Evolutionary conservation across 1,284 basidiomycete genomes (phyloP), one percentile per base, ranked within the genome.

Genomic region (Xerocomus minutiporus): DNA sequence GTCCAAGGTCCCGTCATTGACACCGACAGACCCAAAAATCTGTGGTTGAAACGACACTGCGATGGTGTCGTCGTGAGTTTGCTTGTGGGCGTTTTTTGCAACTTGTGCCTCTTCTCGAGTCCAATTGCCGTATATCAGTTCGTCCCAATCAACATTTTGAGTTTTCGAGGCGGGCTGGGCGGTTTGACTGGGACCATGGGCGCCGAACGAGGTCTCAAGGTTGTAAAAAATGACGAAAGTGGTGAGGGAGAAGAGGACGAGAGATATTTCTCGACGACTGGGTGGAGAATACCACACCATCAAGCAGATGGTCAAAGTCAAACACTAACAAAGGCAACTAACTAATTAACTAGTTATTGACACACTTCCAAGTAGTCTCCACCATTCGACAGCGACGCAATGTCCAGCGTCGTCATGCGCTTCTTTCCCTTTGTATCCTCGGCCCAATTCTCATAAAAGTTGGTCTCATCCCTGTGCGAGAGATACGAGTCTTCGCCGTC

Each of bases 381-480:
- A 1, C 46, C 31, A 12, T 44, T 46, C 7, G 62, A 54, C 11
- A 70, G 34, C 25, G 53, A 62, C 26, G 66, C 64, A 5, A 66
- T 56, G 8, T 66, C 65, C 43, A 70, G 7, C 54, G 65, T 68
- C 15, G 67, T 66, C 56, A 66, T 59, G 41, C 66, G 65, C 58
- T 82, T 76, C 73, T 88, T 88, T 28, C 85, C 86, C 64, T 79
- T 82, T 50, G 88, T 91, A 63, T 89, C 88, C 71, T 91, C 88
- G 17, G 88, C 88, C 64, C 88, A 90, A 63, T 91, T 91, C 74
- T 91, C 88, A 60, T 91, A 91, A 63, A 90, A 91, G 63, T 90
- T 90, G 55, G 79, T 82, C 61, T 80, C 80, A 57, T 87, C 83
- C 61, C 75, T 77, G 50, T 71, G 71, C 57, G 68, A 56, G 43